Evolutionary conservation across 2,329 filamentous ascomycete species (phyloP), one percentile per base, ranked within the genome.

Genomic region (Trichoderma oligosporum): DNA sequence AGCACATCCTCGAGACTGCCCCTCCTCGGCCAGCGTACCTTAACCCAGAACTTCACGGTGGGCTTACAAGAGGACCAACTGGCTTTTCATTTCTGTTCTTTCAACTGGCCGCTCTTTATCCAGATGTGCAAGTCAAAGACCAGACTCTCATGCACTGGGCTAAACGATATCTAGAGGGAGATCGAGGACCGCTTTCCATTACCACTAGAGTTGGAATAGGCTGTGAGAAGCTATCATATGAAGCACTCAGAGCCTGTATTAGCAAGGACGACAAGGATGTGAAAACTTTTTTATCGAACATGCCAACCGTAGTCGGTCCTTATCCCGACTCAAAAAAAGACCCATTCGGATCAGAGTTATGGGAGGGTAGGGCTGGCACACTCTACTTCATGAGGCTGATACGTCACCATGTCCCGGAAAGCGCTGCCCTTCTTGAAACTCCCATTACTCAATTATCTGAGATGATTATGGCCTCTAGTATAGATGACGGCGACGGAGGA

Each of bases 321-420:
- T 68, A 65, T 24, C 52, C 61, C 1, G 60, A 60, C 24, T 48
- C 56, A 2, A 58, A 63, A n/a, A 24, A 49, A 11, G 78, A 79
- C 24, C 76, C 70, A 1, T 76, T 73, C 33, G 66, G 71, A 1
- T 83, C 87, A 54, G 86, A 89, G 65, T 80, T 85, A 69, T 71
- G 87, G 5, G 84, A 86, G 66, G 87, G 87, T 5, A 78, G 85
- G 9, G 83, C 86, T 1, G 87, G 87, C 0, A 82, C 84, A 53
- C 74, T 90, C 22, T 89, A 89, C 66, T 73, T 88, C 41, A 76
- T 90, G 38, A 78, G 87, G 1, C 71, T 88, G 58, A 81, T 88
- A 31, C 80, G 79, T 20, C 76, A 78, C 25, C 79, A 78, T 61
- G 81, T 87, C 44, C 69, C 76, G 0, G 73, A 77, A 29, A 77